Evolutionary conservation across 2,329 filamentous ascomycete genomes (phyloP).

Genomic region (Aspergillus vadensis): DNA sequence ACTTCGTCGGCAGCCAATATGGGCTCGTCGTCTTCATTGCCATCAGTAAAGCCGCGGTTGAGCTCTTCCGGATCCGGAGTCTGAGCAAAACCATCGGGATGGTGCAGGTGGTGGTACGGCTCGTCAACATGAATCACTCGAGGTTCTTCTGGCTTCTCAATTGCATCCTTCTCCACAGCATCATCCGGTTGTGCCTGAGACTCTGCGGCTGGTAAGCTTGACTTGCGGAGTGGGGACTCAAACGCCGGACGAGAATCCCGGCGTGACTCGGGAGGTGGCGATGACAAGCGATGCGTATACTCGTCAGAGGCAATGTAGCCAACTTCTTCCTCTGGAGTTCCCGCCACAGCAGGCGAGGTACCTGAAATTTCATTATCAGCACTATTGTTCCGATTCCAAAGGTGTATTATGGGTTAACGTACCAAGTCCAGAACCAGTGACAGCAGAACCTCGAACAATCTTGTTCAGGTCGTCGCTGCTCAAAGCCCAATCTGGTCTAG

Average conservation of each 20-base stretch:
- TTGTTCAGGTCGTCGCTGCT: slow-evolving; percentile 88
- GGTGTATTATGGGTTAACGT: slow-evolving; percentile 20
- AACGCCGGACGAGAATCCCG: slow-evolving; percentile 47
- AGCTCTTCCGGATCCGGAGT: slow-evolving; percentile 54
- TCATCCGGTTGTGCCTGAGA: slow-evolving; percentile 37
- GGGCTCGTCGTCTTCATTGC: slow-evolving; percentile 67
- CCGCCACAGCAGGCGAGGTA: slow-evolving; percentile 61
- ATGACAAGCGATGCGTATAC: slow-evolving; percentile 73
- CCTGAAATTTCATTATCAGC: slow-evolving; percentile 52
- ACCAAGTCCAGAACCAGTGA: slow-evolving; percentile 56
- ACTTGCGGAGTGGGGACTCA: slow-evolving; percentile 56
- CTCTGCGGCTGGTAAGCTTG: slow-evolving; percentile 52
- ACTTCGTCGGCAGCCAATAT: slow-evolving; percentile 90
- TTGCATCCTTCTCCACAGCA: slow-evolving; percentile 2
- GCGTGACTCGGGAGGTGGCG: slow-evolving; percentile 56
- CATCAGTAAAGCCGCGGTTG: slow-evolving; percentile 46
- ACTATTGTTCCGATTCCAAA: background rate
- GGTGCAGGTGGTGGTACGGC: slow-evolving; percentile 49
- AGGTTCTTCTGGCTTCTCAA: slow-evolving; percentile 21
- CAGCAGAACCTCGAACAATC: slow-evolving; percentile 73
- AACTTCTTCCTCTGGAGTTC: slow-evolving; percentile 87
- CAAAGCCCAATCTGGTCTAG: slow-evolving; percentile 75
- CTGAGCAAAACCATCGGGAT: slow-evolving; percentile 53
- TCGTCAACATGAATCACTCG: slow-evolving; percentile 76
- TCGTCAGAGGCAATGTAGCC: slow-evolving; percentile 86